These are phyloP conservation scores for Lactifluus subvellereus DNA, from an alignment of 768 basidiomycete genomes.

Conservation along the genomic window DNA sequence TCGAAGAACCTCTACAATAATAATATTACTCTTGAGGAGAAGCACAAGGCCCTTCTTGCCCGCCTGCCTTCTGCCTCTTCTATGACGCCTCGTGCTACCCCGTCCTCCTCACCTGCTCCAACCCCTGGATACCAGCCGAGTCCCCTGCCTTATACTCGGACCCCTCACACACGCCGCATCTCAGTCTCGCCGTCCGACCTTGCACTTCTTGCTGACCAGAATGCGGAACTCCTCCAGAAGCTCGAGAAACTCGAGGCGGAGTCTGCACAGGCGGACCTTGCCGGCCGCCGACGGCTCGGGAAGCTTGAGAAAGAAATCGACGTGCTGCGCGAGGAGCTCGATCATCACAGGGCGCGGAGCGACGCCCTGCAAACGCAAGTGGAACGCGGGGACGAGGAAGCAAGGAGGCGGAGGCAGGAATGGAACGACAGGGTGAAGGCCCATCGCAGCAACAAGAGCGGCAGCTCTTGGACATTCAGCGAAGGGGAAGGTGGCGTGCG, in stretches of 20 bases:
- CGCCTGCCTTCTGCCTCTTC: constrained; percentile 41
- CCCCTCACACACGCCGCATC: constrained; percentile 41
- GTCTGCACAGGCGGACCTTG: constrained; percentile 56
- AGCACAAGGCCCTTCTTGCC: constrained; percentile 65
- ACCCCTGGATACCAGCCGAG: constrained; percentile 20
- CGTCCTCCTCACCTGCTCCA: constrained; percentile 26
- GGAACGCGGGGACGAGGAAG: constrained; percentile 36
- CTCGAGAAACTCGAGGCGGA: constrained; percentile 73
- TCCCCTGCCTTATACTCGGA: constrained; percentile 19
- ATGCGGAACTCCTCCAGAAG: constrained; percentile 70
- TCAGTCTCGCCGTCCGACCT: constrained; percentile 67
- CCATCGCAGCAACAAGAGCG: constrained; percentile 36
- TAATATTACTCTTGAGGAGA: constrained; percentile 60
- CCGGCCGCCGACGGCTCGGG: constrained; percentile 62
- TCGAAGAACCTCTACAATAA: constrained; percentile 66
- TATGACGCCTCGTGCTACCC: constrained; percentile 24
- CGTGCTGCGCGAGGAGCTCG: constrained; percentile 65
- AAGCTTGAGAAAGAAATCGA: constrained; percentile 78
- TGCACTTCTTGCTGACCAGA: constrained; percentile 71
- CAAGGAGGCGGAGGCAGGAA: constrained; percentile 38
- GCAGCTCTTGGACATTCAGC: constrained; percentile 26
- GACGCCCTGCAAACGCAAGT: constrained; percentile 67
- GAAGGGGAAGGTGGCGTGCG: constrained; percentile 34
- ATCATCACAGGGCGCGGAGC: constrained; percentile 64
- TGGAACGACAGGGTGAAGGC: constrained; percentile 46